These are phyloP conservation scores for Gaertneriomyces semiglobifer DNA, from an alignment of 192 early-diverging fungal species.

Conservation along the genomic window DNA sequence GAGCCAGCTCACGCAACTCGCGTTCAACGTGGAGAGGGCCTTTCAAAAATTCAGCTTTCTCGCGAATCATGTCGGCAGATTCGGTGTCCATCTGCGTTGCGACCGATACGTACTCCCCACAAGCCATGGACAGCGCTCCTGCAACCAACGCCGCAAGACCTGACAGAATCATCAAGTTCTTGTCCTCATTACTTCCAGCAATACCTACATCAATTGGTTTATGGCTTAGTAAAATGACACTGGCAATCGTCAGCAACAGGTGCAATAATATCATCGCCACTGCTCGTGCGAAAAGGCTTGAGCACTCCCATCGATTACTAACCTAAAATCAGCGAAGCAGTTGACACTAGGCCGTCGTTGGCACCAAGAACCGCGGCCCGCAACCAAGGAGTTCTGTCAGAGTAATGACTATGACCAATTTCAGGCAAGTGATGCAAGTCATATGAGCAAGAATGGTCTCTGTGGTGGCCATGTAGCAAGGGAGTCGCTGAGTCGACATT, in stretches of 20 bases:
- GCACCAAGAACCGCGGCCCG: conserved; percentile 48
- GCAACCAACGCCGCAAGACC: conserved; percentile 44
- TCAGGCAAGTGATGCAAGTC: conserved; percentile 6
- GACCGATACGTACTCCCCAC: conserved; percentile 47
- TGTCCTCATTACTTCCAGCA: conserved; percentile 21
- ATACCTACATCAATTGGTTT: conserved; percentile 21
- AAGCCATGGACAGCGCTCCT: conserved; percentile 49
- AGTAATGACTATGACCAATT: conserved; percentile 40
- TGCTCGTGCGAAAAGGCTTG: not conserved
- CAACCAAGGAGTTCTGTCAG: conserved; percentile 39
- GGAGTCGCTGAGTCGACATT: not conserved
- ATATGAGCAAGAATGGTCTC: too few species aligned
- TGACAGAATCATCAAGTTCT: conserved; percentile 30
- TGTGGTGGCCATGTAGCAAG: not conserved
- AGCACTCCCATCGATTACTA: not conserved
- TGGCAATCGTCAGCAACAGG: too few species aligned
- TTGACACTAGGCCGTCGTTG: conserved; percentile 49
- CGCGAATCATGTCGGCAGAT: conserved; percentile 37
- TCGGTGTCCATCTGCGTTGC: conserved; percentile 48
- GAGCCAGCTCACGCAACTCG: conserved; percentile 41
- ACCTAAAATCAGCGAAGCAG: conserved; percentile 44
- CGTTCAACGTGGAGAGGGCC: conserved; percentile 35
- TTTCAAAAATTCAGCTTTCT: conserved; percentile 40
- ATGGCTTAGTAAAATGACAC: not conserved
- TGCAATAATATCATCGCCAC: not conserved